Evolutionary conservation across 2,329 filamentous ascomycete genomes (phyloP).

Genomic region (Colletotrichum sp.): DNA sequence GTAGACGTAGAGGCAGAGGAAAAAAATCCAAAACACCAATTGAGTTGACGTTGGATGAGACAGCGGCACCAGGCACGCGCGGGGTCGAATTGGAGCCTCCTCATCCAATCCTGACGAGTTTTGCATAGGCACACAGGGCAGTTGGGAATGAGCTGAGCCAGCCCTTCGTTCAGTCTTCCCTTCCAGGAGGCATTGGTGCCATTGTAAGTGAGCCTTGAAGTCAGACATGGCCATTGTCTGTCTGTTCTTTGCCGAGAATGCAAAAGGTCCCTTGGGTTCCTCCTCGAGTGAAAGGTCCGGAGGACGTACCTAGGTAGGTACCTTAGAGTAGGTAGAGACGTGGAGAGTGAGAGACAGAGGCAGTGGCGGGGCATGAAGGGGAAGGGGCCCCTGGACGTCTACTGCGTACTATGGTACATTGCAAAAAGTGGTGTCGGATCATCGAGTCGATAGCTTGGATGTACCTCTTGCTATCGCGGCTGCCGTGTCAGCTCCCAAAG

Average conservation of each 20-base stretch:
- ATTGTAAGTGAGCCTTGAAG: not conserved
- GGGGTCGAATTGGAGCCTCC: not conserved
- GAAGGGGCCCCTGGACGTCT: not conserved
- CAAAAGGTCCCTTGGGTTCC: not conserved
- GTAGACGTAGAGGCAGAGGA: too few relatives aligned
- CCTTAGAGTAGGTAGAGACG: not conserved
- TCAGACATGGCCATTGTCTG: not conserved
- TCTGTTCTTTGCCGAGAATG: not conserved
- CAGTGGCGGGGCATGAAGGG: not conserved
- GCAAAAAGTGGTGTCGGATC: not conserved
- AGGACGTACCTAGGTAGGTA: not conserved
- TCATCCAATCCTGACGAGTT: not conserved
- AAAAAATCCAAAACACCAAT: not conserved
- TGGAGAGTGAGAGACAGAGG: not conserved
- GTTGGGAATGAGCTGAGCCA: not conserved
- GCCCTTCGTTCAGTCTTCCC: not conserved
- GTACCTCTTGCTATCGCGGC: not conserved
- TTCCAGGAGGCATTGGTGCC: not conserved
- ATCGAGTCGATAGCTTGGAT: not conserved
- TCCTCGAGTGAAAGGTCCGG: not conserved
- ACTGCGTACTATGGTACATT: not conserved
- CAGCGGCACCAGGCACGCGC: not conserved
- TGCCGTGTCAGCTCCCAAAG: not conserved
- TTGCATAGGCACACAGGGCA: not conserved
- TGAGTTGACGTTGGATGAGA: slow-evolving; percentile 7